Evolutionary conservation across 768 basidiomycete species (phyloP).

Genomic region (Rhodotorula graminis): DNA sequence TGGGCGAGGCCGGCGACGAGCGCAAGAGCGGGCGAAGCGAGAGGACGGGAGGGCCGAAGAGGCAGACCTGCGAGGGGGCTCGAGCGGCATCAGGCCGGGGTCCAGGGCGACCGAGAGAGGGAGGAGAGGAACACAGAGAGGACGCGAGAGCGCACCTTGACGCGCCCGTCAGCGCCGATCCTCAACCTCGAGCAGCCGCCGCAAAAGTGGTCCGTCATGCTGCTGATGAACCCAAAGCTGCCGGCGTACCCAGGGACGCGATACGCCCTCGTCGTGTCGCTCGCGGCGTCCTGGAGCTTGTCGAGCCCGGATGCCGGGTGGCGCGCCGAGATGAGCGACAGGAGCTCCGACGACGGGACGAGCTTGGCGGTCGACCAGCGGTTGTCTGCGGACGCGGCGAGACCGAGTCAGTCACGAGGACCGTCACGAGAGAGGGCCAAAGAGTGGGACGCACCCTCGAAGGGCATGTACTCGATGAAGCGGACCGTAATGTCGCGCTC

Average conservation of each 20-base stretch:
- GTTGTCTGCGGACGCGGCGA: constrained; percentile 59
- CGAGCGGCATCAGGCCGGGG: too few relatives aligned
- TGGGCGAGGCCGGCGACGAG: not conserved
- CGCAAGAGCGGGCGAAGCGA: constrained; percentile 73
- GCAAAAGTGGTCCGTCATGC: constrained; percentile 92
- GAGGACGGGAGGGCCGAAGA: constrained; percentile 79
- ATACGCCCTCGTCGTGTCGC: constrained; percentile 79
- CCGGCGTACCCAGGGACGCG: constrained; percentile 66
- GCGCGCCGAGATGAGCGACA: constrained; percentile 53
- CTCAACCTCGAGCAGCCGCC: constrained; percentile 75
- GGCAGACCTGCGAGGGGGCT: constrained; percentile 60
- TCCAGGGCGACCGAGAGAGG: too few relatives aligned
- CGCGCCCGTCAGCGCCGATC: constrained; percentile 82
- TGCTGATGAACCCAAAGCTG: constrained; percentile 76
- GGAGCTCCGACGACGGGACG: constrained; percentile 66
- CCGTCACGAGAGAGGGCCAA: not conserved
- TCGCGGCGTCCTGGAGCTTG: constrained; percentile 60
- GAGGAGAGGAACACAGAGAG: not conserved
- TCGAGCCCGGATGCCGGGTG: constrained; percentile 53
- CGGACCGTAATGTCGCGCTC: constrained; percentile 63
- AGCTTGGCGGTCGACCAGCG: constrained; percentile 78
- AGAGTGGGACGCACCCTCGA: constrained; percentile 58
- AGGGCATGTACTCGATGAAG: constrained; percentile 94
- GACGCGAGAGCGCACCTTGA: constrained; percentile 61
- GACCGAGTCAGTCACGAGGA: not conserved